A percentile compares a stretch with the other conserved stretches of the same genome.
These are phyloP conservation scores for Xylaria intraflava DNA, from an alignment of 495 filamentous ascomycete species.

Conservation along the genomic window DNA sequence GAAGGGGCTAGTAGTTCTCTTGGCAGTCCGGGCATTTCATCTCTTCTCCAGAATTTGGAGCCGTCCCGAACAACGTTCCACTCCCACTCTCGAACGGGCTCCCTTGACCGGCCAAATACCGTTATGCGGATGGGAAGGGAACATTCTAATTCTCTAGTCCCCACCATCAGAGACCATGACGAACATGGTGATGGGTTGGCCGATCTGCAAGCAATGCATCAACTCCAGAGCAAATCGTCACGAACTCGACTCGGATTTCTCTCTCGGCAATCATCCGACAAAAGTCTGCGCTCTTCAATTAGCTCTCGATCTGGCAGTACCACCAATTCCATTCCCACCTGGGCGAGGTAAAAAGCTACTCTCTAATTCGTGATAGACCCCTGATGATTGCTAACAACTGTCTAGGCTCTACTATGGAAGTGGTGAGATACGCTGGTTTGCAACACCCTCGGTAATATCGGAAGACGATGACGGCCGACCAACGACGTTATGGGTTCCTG, in stretches of 20 bases:
- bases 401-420: constrained; percentile 48
- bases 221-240: constrained; percentile 37
- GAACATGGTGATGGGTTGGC: constrained; percentile 51
- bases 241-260: constrained; percentile 38
- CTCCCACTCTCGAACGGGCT: constrained; percentile 34
- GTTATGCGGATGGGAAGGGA: constrained; percentile 28
- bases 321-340: constrained; percentile 53
- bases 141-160: constrained; percentile 20
- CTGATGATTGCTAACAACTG: constrained; percentile 6
- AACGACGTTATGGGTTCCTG: constrained; percentile 29
- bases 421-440: constrained; percentile 43
- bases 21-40: constrained; percentile 43
- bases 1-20: constrained; percentile 34
- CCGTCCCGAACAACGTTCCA: constrained; percentile 26
- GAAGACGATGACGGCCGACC: constrained; percentile 38
- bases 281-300: constrained; percentile 41
- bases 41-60: constrained; percentile 33
- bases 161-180: constrained; percentile 44
- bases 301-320: constrained; percentile 50
- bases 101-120: constrained; percentile 32
- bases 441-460: constrained; percentile 35
- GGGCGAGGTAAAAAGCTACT: constrained; percentile 45
- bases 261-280: constrained; percentile 37
- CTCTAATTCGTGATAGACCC: neutral
- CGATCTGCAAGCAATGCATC: constrained; percentile 40